Conservation (phyloP, 306 rosid genomes). For the Gillenia trifoliata region DNA sequence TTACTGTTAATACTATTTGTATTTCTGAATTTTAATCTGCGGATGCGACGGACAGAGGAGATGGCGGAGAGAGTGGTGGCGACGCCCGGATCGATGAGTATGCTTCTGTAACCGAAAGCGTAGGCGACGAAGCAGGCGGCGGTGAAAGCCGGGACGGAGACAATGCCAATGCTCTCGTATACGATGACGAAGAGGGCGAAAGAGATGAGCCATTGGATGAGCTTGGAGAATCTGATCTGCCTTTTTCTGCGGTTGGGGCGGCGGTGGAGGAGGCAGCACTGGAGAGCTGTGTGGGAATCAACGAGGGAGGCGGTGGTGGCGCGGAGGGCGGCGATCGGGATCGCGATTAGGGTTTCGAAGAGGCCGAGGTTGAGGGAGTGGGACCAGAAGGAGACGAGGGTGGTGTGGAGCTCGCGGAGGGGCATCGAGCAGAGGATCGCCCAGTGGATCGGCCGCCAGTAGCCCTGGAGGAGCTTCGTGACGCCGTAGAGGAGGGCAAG, state of each 20-base stretch:
- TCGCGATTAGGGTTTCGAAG: slow-evolving; percentile 16
- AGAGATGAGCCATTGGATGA: slow-evolving; percentile 21
- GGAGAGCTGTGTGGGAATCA: slow-evolving; percentile 6
- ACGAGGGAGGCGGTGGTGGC: slow-evolving; percentile 18
- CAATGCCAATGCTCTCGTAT: slow-evolving; percentile 13
- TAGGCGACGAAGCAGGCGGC: slow-evolving; percentile 2
- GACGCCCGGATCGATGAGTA: not conserved
- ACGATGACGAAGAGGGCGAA: slow-evolving; percentile 17
- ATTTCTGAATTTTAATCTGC: slow-evolving; percentile 3
- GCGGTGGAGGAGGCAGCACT: not conserved
- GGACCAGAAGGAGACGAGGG: slow-evolving; percentile 27
- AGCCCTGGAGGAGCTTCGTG: slow-evolving; percentile 19
- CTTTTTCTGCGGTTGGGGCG: not conserved
- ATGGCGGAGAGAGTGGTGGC: slow-evolving; percentile 4
- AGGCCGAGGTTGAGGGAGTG: slow-evolving; percentile 24
- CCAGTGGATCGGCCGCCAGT: slow-evolving; percentile 27
- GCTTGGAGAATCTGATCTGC: slow-evolving; percentile 17
- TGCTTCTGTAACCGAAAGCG: not conserved
- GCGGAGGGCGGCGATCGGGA: slow-evolving; percentile 16
- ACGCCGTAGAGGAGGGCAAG: slow-evolving; percentile 19
- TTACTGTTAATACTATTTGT: not conserved
- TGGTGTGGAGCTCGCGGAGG: slow-evolving; percentile 25
- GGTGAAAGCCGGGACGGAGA: not conserved
- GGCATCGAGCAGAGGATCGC: slow-evolving; percentile 32
- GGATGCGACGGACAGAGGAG: slow-evolving; percentile 1